Conservation (phyloP, 495 filamentous ascomycete genomes). For the Podospora conica region DNA sequence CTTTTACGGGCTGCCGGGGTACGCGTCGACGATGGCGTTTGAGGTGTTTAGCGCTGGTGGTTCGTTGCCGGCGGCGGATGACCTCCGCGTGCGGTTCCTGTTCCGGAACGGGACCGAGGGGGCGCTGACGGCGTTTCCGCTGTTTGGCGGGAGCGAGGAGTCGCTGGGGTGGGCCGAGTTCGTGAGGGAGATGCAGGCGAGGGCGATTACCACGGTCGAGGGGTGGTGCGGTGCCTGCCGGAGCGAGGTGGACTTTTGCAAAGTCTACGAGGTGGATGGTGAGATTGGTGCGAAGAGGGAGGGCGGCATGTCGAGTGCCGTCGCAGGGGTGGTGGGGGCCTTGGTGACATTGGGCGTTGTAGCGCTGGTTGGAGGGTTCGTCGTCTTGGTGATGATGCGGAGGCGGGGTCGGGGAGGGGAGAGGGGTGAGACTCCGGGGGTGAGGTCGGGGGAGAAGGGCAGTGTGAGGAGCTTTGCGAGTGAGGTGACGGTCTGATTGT, state of each 20-base stretch:
- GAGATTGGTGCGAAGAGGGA: neutral
- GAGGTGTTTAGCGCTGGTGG: slow-evolving; percentile 13
- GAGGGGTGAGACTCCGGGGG: neutral
- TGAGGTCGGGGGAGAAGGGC: neutral
- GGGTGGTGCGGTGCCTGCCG: slow-evolving; percentile 14
- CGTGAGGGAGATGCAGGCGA: neutral
- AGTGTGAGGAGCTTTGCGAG: neutral
- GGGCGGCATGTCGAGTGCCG: slow-evolving; percentile 3
- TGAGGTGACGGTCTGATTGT: neutral
- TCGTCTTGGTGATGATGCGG: neutral
- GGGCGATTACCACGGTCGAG: slow-evolving; percentile 2
- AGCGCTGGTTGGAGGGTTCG: neutral
- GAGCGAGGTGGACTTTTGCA: slow-evolving; percentile 17
- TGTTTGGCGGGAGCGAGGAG: slow-evolving; percentile 8
- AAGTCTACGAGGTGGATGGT: neutral
- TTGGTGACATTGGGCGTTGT: slow-evolving; percentile 10
- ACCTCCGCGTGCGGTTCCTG: slow-evolving; percentile 13
- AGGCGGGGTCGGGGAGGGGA: neutral
- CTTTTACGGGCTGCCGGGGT: slow-evolving; percentile 19
- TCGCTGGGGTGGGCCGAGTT: slow-evolving; percentile 15
- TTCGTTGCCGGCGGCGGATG: neutral
- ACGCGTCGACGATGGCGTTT: slow-evolving; percentile 21
- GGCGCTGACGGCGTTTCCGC: slow-evolving; percentile 6
- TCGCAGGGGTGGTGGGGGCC: slow-evolving; percentile 7
- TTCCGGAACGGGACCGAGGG: slow-evolving; percentile 19